Evolutionary conservation across 225 moss, liverwort and hornwort species (phyloP), one percentile per base, ranked within the genome.

Genomic region (Anthoceros angustus): DNA sequence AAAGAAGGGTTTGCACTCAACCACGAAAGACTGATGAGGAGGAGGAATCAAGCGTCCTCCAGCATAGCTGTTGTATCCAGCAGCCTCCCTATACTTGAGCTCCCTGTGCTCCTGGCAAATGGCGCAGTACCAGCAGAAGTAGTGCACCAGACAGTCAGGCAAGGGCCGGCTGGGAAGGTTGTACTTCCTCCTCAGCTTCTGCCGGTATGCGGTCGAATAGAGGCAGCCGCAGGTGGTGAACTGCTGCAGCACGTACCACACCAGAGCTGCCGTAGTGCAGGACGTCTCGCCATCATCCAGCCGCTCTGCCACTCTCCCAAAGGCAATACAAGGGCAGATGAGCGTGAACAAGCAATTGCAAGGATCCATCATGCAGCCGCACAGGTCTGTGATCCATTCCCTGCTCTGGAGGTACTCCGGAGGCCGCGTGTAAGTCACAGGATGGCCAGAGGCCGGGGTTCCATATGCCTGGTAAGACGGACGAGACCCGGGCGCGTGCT

Each of bases 231-330:
- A 85, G 0, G 75, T 66, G 4, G 88, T 88, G 67, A 86, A 61
- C 72, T 83, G 84, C 72, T 98, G 88, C 43, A 98, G 74, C 61
- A 98, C 80, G 42, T 84, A 77, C 95, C 95, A 98, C 43, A 98
- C 95, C 32, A 91, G 5, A 5, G 95, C 83, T 0, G 82, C 95
- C 25, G 91, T 84, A 42, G 88, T 75, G 25, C 95, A 91, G 5
- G 85, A 85, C 2, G 95, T 98, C 39, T 79, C 73, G 15, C 95
- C 95, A 10, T 78, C 72, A 43, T 98, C 95, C 40, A 98, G 70
- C 70, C 84, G 85, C 79, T 98, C 85, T 5, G 78, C 91, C 8
- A 91, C 91, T 42, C 86, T 72, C 16, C 95, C 91, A 20, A 82
- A 86, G 1, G 88, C 91, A 45, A 98, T 60, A 74, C 95, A 98